phyloP scores from a whole-genome alignment of 768 basidiomycete species.

The Phaeotremella fagi region DNA sequence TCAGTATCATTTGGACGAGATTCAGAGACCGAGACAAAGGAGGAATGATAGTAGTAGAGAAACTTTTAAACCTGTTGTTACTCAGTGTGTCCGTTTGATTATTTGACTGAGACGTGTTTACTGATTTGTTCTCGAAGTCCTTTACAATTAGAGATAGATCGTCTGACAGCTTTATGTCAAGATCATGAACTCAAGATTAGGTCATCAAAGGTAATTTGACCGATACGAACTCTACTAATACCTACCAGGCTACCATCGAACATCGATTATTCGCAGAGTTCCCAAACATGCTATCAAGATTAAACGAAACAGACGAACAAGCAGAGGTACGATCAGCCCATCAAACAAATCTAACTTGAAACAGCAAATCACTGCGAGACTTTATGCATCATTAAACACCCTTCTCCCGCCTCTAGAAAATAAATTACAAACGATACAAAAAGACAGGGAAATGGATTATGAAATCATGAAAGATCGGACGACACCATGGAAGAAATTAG shows the following conservation, averaged over 20 bases:
- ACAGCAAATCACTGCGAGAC: constrained; percentile 12
- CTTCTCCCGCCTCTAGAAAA: constrained; percentile 9
- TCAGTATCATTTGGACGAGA: too few species aligned
- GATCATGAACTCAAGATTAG: constrained; percentile 36
- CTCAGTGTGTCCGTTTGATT: constrained; percentile 21
- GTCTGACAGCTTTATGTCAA: constrained; percentile 27
- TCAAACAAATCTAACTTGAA: neutral
- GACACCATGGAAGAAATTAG: constrained; percentile 23
- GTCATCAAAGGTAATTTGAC: constrained; percentile 20
- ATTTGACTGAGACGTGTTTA: too few species aligned
- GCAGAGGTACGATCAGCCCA: constrained; percentile 22
- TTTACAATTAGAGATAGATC: constrained; percentile 30
- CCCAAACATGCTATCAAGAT: constrained; percentile 12
- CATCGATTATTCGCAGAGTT: constrained; percentile 27
- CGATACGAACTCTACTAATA: neutral
- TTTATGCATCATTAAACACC: constrained; percentile 14
- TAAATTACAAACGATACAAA: constrained; percentile 11
- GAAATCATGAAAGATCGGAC: constrained; percentile 27
- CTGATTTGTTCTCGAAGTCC: constrained; percentile 10
- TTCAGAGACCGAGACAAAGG: too few species aligned
- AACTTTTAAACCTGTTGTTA: neutral
- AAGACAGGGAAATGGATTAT: constrained; percentile 15
- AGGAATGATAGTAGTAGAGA: too few species aligned
- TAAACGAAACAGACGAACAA: constrained; percentile 22
- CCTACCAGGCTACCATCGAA: constrained; percentile 27